Evolutionary conservation across 2,329 filamentous ascomycete species (phyloP).

Genomic region (Aaosphaeria pasadenensis): DNA sequence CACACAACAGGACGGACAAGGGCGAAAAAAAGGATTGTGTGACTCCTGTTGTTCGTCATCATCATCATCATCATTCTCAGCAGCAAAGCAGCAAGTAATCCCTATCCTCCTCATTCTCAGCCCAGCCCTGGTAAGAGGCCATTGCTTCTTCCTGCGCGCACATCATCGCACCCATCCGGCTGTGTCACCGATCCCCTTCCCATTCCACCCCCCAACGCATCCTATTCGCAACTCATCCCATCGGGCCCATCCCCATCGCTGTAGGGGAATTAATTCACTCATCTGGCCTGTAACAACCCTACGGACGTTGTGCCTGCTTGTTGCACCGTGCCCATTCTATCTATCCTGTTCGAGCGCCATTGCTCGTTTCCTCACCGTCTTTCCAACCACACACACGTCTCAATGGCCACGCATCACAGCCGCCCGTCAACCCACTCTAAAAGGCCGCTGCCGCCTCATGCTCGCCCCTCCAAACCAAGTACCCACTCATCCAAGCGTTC

Average conservation of each 20-base stretch:
- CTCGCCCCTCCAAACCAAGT: conserved; percentile 30
- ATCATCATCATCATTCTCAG: too few relatives aligned
- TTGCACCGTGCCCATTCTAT: conserved; percentile 19
- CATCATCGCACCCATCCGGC: conserved; percentile 14
- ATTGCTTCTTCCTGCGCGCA: too few relatives aligned
- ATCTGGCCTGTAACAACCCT: conserved; percentile 10
- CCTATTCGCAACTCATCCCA: too few relatives aligned
- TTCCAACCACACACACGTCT: conserved; percentile 19
- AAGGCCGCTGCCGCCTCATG: conserved; percentile 32
- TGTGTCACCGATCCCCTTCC: conserved; percentile 38
- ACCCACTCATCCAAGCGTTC: conserved; percentile 33
- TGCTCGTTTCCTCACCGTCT: conserved; percentile 20
- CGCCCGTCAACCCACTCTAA: conserved; percentile 33
- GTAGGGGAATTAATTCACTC: neutral
- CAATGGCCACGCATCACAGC: conserved; percentile 34
- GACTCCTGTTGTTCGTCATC: too few relatives aligned
- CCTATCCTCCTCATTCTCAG: conserved; percentile 35
- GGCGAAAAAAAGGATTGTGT: too few relatives aligned
- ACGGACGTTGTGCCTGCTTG: too few relatives aligned
- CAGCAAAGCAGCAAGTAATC: conserved; percentile 28
- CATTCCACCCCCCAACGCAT: too few relatives aligned
- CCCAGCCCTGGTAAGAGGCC: conserved; percentile 7
- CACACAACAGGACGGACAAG: too few relatives aligned
- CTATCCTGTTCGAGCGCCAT: too few relatives aligned
- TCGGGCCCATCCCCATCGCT: too few relatives aligned